Evolutionary conservation across 148 eudicot genomes (phyloP).

Genomic region (Dianthus caryophyllus): DNA sequence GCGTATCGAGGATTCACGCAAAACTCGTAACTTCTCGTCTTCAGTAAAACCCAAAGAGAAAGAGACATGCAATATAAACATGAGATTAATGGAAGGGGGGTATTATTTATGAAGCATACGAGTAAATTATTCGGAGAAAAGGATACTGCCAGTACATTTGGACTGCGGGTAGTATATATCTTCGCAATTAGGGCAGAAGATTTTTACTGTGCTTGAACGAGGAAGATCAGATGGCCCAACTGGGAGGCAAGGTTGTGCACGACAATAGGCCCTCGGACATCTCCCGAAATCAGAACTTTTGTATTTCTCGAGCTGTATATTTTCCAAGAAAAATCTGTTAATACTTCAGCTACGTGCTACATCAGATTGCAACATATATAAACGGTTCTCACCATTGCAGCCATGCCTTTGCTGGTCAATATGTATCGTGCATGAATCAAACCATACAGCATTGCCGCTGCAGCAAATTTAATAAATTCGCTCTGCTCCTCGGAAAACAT

Average conservation of each 20-base stretch:
- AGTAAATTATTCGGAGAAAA: neutral
- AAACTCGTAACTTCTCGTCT: neutral
- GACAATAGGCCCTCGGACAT: constrained; percentile 69
- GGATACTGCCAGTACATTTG: constrained; percentile 83
- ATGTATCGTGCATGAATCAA: constrained; percentile 69
- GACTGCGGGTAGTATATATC: constrained; percentile 68
- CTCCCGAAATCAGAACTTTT: constrained; percentile 65
- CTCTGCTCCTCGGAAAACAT: constrained; percentile 80
- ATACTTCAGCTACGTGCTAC: constrained; percentile 9
- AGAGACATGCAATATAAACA: neutral
- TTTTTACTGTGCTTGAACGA: constrained; percentile 60
- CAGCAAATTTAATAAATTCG: constrained; percentile 77
- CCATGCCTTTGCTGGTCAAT: constrained; percentile 73
- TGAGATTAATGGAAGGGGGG: neutral
- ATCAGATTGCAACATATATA: constrained; percentile 10
- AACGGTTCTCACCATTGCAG: constrained; percentile 52
- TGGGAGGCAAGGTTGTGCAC: constrained; percentile 80
- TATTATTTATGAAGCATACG: constrained; percentile 5
- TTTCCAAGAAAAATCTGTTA: constrained; percentile 11
- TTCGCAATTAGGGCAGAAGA: constrained; percentile 73
- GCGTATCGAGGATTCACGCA: neutral
- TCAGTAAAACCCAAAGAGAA: neutral
- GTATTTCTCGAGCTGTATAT: constrained; percentile 62
- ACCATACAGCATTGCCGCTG: constrained; percentile 80
- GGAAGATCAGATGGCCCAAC: constrained; percentile 76